phyloP scores from a whole-genome alignment of 108 stramenopile species.

The Cyclotella atomus region DNA sequence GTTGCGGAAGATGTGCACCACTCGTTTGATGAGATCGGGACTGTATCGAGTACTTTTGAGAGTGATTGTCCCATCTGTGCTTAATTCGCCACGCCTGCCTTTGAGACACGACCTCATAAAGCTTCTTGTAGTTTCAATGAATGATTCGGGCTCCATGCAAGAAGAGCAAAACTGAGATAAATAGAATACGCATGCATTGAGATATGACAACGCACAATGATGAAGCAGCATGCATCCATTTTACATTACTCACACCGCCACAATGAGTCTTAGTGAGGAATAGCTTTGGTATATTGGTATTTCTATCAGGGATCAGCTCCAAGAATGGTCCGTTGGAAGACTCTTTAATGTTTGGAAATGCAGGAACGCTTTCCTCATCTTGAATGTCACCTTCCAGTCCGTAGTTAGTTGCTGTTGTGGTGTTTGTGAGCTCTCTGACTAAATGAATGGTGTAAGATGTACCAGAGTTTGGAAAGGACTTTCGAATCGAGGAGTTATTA shows the following conservation, averaged over 20 bases:
- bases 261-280: constrained; percentile 70
- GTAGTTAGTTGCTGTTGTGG: constrained; percentile 69
- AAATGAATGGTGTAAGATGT: constrained; percentile 49
- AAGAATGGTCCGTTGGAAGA: constrained; percentile 59
- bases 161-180: constrained; percentile 23
- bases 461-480: constrained; percentile 48
- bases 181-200: too few species aligned
- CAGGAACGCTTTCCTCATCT: constrained; percentile 48
- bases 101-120: constrained; percentile 38
- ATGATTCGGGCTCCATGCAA: constrained; percentile 7
- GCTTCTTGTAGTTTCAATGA: constrained; percentile 29
- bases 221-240: too few species aligned
- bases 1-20: constrained; percentile 45
- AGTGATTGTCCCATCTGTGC: neutral
- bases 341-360: constrained; percentile 10
- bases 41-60: constrained; percentile 16
- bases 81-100: constrained; percentile 23
- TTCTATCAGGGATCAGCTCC: constrained; percentile 44
- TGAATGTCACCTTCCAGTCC: constrained; percentile 57
- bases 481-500: neutral
- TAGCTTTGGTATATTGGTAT: constrained; percentile 33
- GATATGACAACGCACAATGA: too few species aligned
- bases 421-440: constrained; percentile 52
- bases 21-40: constrained; percentile 33
- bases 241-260: too few species aligned